These are phyloP conservation scores for Furcasterigmium furcatum DNA, from an alignment of 2,329 filamentous ascomycete genomes.

Conservation along the genomic window DNA sequence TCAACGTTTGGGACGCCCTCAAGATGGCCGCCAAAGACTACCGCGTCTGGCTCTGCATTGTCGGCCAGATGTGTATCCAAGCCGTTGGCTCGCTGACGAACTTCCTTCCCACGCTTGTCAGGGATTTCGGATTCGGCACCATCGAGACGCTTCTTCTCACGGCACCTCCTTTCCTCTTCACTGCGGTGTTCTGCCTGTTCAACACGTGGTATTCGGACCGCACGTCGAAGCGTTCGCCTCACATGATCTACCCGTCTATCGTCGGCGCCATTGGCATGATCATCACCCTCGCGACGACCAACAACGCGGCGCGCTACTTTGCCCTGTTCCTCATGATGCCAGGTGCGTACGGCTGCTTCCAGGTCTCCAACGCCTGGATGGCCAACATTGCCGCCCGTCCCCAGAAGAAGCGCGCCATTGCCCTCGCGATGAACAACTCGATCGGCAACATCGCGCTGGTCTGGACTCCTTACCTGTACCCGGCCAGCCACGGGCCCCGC, in stretches of 20 bases:
- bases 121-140: conserved; percentile 20
- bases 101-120: conserved; percentile 25
- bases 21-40: conserved; percentile 22
- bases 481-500: conserved; percentile 14
- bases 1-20: conserved; percentile 15
- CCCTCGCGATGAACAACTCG: conserved; percentile 19
- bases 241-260: conserved; percentile 16
- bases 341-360: conserved; percentile 18
- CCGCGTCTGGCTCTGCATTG: conserved; percentile 21
- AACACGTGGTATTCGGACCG: conserved; percentile 25
- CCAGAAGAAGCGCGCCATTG: conserved; percentile 19
- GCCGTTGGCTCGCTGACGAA: conserved; percentile 25
- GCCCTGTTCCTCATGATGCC: conserved; percentile 16
- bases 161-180: conserved; percentile 23
- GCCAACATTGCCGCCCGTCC: conserved; percentile 20
- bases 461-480: conserved; percentile 21
- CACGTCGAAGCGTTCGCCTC: conserved; percentile 16
- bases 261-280: conserved; percentile 16
- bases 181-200: conserved; percentile 20
- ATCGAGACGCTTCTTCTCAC: conserved; percentile 22
- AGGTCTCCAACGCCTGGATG: conserved; percentile 21
- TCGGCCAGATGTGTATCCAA: conserved; percentile 21
- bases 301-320: conserved; percentile 14
- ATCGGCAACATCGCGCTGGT: conserved; percentile 20
- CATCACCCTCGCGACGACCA: conserved; percentile 16